Evolutionary conservation across 2,329 filamentous ascomycete genomes (phyloP), one percentile per base, ranked within the genome.

Genomic region (Microcyclospora tardicrescens): DNA sequence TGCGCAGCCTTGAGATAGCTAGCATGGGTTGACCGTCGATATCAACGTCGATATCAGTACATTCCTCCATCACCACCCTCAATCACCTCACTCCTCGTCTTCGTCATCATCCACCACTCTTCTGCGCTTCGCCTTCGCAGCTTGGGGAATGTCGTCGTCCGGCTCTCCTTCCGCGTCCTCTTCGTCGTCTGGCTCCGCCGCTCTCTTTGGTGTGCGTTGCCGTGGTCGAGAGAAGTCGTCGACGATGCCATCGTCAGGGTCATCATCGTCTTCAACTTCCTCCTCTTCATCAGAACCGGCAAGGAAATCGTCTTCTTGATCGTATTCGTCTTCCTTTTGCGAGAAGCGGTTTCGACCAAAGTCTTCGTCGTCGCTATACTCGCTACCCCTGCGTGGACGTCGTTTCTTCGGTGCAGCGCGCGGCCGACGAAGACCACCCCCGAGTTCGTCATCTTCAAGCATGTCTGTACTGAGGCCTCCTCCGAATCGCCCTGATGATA

Each of bases 291-390:
- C 82, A 51, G 79, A 85, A 3, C 69, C 69, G 3, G 80, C 83
- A 40, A 89, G 72, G 56, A 89, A 89, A 41, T 80, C 83, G 53
- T 89, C 83, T 28, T 81, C 81, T 55, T 80, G 71, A 45, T 87
- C 82, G 55, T 89, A 89, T 49, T 84, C 80, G 47, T 87, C 80
- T 43, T 79, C 72, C 37, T 74, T 72, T 27, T 71, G 70, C 34
- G 66, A 66, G 27, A 75, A 73, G 29, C 72, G 70, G 12, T 75
- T 74, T 28, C 78, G 67, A 42, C 83, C 81, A 48, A 84, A 81
- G 50, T 86, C 83, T 8, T 84, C 84, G 51, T 87, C 81, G 43
- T 84, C 82, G 49, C 83, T 81, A 42, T 64, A 69, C 43, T 68
- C 65, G 36, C 61, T 61, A 45, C 29, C 54, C 55, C 28, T 61